A percentile compares a stretch with the other conserved stretches of the same genome.
These are phyloP conservation scores for Ceratobasidium sp. DNA, from an alignment of 1,284 basidiomycete species.

Conservation along the genomic window DNA sequence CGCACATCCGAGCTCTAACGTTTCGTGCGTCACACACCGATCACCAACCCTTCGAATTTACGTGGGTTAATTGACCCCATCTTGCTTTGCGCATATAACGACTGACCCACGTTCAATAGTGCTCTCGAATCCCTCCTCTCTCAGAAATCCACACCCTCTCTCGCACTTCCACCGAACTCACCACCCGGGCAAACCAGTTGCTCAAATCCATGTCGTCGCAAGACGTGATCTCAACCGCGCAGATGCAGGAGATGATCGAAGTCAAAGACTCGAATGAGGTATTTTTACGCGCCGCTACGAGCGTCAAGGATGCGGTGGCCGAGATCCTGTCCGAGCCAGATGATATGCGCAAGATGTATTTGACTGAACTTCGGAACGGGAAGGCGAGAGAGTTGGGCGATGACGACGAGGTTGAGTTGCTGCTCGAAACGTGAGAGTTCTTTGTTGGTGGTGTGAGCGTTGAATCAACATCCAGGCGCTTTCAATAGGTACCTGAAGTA, in stretches of 20 bases:
- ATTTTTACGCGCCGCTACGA: constrained; percentile 36
- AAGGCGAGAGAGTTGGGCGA: constrained; percentile 30
- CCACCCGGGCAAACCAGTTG: constrained; percentile 31
- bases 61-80: constrained; percentile 10
- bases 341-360: constrained; percentile 41
- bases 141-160: constrained; percentile 33
- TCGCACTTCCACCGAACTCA: constrained; percentile 33
- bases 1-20: constrained; percentile 23
- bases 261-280: constrained; percentile 39
- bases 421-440: constrained; percentile 38
- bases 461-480: neutral
- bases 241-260: constrained; percentile 41
- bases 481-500: constrained; percentile 38
- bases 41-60: constrained; percentile 36
- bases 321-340: constrained; percentile 38
- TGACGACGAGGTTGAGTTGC: constrained; percentile 38
- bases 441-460: too few species aligned
- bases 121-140: constrained; percentile 38
- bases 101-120: constrained; percentile 2
- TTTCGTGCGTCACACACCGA: constrained; percentile 1
- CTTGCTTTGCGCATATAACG: neutral
- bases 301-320: constrained; percentile 36
- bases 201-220: constrained; percentile 39
- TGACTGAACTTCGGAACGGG: constrained; percentile 25
- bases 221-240: constrained; percentile 39